Percentiles rank a stretch among this genome's conserved stretches.
These are phyloP conservation scores for Xylaria arbuscula DNA, from an alignment of 2,329 filamentous ascomycete species.

Conservation along the genomic window DNA sequence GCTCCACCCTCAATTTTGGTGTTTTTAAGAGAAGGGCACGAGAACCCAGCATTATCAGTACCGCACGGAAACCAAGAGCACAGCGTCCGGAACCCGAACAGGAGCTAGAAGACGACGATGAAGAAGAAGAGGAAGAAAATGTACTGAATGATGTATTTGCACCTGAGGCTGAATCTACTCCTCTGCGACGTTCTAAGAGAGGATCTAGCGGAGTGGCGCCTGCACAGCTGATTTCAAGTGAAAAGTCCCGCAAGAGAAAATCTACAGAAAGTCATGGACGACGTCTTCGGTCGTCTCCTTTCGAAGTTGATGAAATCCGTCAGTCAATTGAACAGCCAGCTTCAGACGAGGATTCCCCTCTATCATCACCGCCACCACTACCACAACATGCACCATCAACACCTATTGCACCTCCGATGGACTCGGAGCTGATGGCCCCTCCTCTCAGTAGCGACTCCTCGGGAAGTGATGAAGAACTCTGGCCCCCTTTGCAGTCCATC, in stretches of 20 bases:
- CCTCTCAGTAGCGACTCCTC: constrained; percentile 65
- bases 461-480: constrained; percentile 57
- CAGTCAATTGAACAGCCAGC: constrained; percentile 43
- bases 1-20: constrained; percentile 63
- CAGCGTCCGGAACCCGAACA: constrained; percentile 48
- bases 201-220: constrained; percentile 45
- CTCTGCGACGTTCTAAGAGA: constrained; percentile 63
- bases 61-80: constrained; percentile 57
- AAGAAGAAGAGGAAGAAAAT: constrained; percentile 55
- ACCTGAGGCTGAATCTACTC: constrained; percentile 76
- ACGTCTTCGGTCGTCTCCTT: constrained; percentile 52
- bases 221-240: constrained; percentile 48
- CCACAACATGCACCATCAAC: constrained; percentile 49
- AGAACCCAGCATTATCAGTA: constrained; percentile 71
- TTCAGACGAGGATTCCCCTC: constrained; percentile 43
- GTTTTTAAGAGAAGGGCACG: constrained; percentile 67
- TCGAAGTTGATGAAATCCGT: constrained; percentile 42
- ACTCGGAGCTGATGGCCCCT: constrained; percentile 65
- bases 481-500: constrained; percentile 65
- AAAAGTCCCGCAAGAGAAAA: constrained; percentile 66
- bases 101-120: constrained; percentile 49
- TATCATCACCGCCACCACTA: constrained; percentile 43
- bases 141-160: constrained; percentile 63
- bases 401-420: constrained; percentile 52
- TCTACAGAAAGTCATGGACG: constrained; percentile 59